These are phyloP conservation scores for Cyclotella atomus DNA, from an alignment of 108 stramenopile species.

Conservation along the genomic window DNA sequence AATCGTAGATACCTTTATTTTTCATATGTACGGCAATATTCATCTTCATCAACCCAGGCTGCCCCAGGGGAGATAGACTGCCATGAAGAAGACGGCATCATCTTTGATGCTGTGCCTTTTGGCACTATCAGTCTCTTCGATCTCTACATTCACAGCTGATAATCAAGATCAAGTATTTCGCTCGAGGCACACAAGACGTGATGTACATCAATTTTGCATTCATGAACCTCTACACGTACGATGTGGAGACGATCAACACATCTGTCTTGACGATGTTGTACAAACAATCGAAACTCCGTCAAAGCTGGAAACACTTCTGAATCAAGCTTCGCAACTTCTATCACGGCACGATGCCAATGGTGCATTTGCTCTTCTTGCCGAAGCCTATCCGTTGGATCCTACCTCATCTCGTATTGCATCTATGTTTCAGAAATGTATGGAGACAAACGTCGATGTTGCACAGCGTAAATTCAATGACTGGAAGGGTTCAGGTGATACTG, in stretches of 20 bases:
- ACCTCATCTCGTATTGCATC: slow-evolving; percentile 70
- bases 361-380: slow-evolving; percentile 59
- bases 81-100: too few species aligned
- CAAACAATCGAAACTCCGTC: not conserved
- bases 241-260: not conserved
- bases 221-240: not conserved
- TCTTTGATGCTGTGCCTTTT: not conserved
- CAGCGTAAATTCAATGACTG: slow-evolving; percentile 20
- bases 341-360: slow-evolving; percentile 27
- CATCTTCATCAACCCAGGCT: too few species aligned
- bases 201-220: not conserved
- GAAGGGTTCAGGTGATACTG: not conserved
- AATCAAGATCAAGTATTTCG: not conserved
- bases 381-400: slow-evolving; percentile 51
- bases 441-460: slow-evolving; percentile 25
- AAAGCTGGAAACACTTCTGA: slow-evolving; percentile 1
- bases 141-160: not conserved
- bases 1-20: too few species aligned
- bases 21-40: too few species aligned
- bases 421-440: slow-evolving; percentile 56
- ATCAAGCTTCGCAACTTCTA: not conserved
- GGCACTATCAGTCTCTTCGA: not conserved
- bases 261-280: too few species aligned
- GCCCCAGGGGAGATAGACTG: too few species aligned
- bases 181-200: not conserved